phyloP scores from a whole-genome alignment of 208 protist genomes.

The Trichomonas tenax region DNA sequence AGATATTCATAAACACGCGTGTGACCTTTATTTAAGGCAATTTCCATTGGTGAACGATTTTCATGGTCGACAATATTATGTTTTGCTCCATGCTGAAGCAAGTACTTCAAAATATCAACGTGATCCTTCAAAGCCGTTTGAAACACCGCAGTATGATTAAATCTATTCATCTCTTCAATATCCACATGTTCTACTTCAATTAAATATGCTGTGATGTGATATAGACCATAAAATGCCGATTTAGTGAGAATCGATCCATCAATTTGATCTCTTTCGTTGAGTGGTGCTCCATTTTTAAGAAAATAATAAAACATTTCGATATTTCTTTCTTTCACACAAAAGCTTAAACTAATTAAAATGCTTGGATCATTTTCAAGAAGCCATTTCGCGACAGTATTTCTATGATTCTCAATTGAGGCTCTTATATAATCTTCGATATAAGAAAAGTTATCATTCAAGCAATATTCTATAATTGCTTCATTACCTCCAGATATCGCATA shows the following conservation, averaged over 20 bases:
- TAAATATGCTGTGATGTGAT: background rate
- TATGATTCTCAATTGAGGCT: background rate
- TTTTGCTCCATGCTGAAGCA: background rate
- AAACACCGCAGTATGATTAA: background rate
- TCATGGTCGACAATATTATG: background rate
- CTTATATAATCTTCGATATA: background rate
- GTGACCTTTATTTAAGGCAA: background rate
- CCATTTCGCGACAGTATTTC: background rate
- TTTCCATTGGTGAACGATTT: background rate
- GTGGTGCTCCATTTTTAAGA: background rate
- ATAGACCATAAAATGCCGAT: background rate
- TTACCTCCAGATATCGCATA: background rate
- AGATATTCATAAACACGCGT: background rate
- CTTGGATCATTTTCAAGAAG: background rate
- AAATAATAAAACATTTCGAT: background rate
- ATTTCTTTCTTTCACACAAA: background rate
- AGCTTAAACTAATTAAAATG: background rate
- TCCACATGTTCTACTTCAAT: background rate
- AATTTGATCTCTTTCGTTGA: background rate
- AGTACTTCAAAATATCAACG: background rate
- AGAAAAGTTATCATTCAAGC: background rate
- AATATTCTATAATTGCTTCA: background rate
- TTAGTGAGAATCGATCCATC: background rate
- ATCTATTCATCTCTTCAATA: background rate
- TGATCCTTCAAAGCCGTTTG: background rate